Percentiles rank a stretch among this genome's conserved stretches.
Conservation (phyloP, 2,329 filamentous ascomycete species). For the Aspergillus flavus region DNA sequence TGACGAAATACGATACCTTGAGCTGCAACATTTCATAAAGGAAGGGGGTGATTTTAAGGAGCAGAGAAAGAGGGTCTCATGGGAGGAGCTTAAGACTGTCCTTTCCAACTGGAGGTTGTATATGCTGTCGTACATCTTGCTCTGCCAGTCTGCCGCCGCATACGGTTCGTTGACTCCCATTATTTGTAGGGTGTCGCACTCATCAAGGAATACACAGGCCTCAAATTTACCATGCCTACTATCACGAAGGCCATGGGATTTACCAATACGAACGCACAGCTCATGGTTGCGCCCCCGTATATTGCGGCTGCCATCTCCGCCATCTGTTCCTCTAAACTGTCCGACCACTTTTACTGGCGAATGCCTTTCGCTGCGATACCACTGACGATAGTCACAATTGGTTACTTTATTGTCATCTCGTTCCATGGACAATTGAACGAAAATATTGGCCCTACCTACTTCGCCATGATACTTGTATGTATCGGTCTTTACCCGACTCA, state of each 20-base stretch:
- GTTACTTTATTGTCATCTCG: slow-evolving; percentile 25
- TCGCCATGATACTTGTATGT: slow-evolving; percentile 26
- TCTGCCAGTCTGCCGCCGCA: slow-evolving; percentile 24
- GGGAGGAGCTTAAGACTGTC: slow-evolving; percentile 11
- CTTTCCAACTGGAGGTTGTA: slow-evolving; percentile 14
- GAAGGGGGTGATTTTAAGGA: slow-evolving; percentile 9
- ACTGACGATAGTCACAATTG: slow-evolving; percentile 16
- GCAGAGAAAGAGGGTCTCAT: not conserved
- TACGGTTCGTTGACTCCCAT: slow-evolving; percentile 20
- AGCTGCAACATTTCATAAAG: slow-evolving; percentile 16
- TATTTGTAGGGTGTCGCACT: slow-evolving; percentile 14
- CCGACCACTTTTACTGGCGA: slow-evolving; percentile 29
- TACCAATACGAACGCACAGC: slow-evolving; percentile 36
- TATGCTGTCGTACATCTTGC: slow-evolving; percentile 35
- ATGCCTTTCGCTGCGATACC: slow-evolving; percentile 27
- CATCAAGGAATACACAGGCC: slow-evolving; percentile 27
- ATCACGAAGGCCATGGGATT: slow-evolving; percentile 44
- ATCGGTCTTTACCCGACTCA: slow-evolving; percentile 31
- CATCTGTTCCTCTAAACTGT: slow-evolving; percentile 23
- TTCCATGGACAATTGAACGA: slow-evolving; percentile 23
- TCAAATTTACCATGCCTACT: slow-evolving; percentile 39
- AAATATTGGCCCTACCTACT: slow-evolving; percentile 24
- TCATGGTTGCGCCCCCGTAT: slow-evolving; percentile 31
- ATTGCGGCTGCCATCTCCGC: slow-evolving; percentile 29
- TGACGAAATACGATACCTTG: slow-evolving; percentile 33